Conservation (phyloP, 805 yeast species). For the Candida broadrunensis region DNA sequence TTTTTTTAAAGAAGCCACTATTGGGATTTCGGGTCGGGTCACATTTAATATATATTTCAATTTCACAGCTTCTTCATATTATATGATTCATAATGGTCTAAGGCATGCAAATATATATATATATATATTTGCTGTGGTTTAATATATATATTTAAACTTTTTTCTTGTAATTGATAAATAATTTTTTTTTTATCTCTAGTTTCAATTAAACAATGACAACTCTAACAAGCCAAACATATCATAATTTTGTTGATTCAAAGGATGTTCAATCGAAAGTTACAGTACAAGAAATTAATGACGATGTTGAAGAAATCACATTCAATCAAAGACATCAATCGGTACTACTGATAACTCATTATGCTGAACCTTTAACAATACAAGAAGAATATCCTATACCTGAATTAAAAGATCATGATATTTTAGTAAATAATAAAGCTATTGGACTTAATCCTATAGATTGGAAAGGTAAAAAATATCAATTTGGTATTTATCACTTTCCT, state of each 20-base stretch:
- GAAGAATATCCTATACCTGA: conserved; percentile 16
- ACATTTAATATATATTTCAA: too few relatives aligned
- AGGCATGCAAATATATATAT: too few relatives aligned
- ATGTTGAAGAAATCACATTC: conserved; percentile 1
- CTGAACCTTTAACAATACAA: conserved; percentile 16
- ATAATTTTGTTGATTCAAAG: background rate
- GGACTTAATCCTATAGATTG: conserved; percentile 50
- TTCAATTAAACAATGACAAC: background rate
- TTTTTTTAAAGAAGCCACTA: too few relatives aligned
- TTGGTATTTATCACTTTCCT: conserved; percentile 47
- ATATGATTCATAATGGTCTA: too few relatives aligned
- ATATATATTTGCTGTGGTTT: too few relatives aligned
- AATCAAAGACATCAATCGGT: conserved; percentile 11
- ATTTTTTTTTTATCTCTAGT: too few relatives aligned
- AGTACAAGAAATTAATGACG: background rate
- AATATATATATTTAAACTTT: too few relatives aligned
- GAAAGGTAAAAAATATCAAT: conserved; percentile 45
- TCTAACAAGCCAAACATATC: background rate
- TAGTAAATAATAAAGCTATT: conserved; percentile 25
- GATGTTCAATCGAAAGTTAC: background rate
- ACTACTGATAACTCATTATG: conserved; percentile 14
- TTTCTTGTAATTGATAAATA: too few relatives aligned
- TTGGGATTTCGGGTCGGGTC: too few relatives aligned
- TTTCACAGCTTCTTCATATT: too few relatives aligned
- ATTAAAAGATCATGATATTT: conserved; percentile 17